Percentiles rank a stretch among this genome's conserved stretches.
These are phyloP conservation scores for Fraxinus quadrangulata DNA, from an alignment of 257 asterid genomes.

Conservation along the genomic window DNA sequence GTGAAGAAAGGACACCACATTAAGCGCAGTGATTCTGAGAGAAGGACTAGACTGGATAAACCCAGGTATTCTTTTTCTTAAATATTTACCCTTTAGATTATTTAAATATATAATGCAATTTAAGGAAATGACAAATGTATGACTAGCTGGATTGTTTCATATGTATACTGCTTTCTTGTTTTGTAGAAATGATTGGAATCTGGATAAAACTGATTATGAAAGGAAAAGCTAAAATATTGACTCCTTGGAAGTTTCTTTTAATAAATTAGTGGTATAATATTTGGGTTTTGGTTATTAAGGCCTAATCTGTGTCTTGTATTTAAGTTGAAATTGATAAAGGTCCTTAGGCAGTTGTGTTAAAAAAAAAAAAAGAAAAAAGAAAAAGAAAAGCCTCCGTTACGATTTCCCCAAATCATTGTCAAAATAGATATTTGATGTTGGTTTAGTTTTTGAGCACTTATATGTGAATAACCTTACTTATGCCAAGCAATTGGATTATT, in stretches of 20 bases:
- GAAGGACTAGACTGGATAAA: slow-evolving; percentile 52
- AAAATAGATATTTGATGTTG: neutral
- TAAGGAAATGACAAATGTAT: slow-evolving; percentile 15
- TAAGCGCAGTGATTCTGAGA: slow-evolving; percentile 44
- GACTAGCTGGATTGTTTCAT: neutral
- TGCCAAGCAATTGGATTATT: slow-evolving; percentile 5
- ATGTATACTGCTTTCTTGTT: slow-evolving; percentile 18
- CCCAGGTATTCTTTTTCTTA: slow-evolving; percentile 40
- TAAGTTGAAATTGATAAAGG: slow-evolving; percentile 18
- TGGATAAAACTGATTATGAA: neutral
- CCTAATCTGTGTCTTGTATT: neutral
- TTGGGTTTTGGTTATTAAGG: neutral
- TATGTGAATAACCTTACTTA: neutral
- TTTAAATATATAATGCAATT: neutral
- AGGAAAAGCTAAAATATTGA: neutral
- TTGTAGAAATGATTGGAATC: neutral
- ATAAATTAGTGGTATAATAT: neutral
- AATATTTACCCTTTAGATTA: neutral
- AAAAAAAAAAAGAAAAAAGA: neutral
- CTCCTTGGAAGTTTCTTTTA: slow-evolving; percentile 17
- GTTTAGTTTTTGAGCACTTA: neutral
- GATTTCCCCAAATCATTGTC: neutral
- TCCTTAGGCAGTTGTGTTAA: neutral
- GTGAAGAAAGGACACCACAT: slow-evolving; percentile 39
- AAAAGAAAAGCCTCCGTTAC: neutral